Evolutionary conservation across 768 basidiomycete species (phyloP).

Genomic region (Inosperma sp.): DNA sequence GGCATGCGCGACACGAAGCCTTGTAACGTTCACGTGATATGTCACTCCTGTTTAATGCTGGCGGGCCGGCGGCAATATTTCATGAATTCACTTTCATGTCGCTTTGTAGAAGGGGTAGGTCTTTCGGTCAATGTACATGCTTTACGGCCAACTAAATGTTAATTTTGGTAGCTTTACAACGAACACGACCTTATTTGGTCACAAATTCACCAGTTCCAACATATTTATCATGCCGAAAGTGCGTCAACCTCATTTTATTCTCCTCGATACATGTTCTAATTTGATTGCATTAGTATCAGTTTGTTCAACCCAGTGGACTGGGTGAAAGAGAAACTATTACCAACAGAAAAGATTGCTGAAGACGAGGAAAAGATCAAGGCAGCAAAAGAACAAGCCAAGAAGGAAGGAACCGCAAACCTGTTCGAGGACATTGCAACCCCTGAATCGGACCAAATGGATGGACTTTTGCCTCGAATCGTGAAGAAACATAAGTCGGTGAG

Average conservation of each 20-base stretch:
- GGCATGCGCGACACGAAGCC: neutral
- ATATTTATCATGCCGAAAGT: slow-evolving; percentile 16
- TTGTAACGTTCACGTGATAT: too few relatives aligned
- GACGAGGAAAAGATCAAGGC: slow-evolving; percentile 43
- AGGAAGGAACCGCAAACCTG: slow-evolving; percentile 44
- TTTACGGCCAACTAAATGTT: too few relatives aligned
- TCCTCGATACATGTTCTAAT: neutral
- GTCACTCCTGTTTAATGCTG: too few relatives aligned
- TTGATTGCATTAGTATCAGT: slow-evolving; percentile 32
- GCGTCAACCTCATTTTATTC: slow-evolving; percentile 9
- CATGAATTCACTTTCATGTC: too few relatives aligned
- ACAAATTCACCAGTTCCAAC: too few relatives aligned
- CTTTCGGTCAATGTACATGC: too few relatives aligned
- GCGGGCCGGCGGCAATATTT: too few relatives aligned
- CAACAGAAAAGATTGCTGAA: slow-evolving; percentile 42
- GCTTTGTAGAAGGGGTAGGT: too few relatives aligned
- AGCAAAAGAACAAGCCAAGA: slow-evolving; percentile 40
- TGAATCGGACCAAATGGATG: slow-evolving; percentile 8
- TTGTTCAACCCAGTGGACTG: slow-evolving; percentile 57
- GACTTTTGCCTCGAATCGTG: too few relatives aligned
- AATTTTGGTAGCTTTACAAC: too few relatives aligned
- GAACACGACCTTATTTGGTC: too few relatives aligned
- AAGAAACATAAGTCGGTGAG: too few relatives aligned
- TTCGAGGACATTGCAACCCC: slow-evolving; percentile 39
- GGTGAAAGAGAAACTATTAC: slow-evolving; percentile 56